Conservation (phyloP, 371 early-diverging fungal genomes). For the Mucor plumbeus region DNA sequence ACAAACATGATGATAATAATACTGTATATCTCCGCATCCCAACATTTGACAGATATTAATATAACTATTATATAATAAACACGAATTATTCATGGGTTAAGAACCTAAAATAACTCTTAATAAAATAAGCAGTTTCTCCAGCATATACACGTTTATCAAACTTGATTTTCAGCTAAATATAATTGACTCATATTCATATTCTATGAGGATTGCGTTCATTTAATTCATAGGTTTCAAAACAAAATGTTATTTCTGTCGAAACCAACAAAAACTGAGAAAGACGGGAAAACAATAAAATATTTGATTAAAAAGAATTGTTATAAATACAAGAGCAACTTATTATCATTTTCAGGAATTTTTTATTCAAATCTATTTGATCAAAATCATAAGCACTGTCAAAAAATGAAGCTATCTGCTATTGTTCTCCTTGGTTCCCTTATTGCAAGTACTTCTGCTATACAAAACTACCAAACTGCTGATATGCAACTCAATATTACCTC, state of each 20-base stretch:
- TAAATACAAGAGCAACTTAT: background rate
- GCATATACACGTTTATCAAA: background rate
- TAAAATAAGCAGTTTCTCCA: background rate
- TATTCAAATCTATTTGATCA: background rate
- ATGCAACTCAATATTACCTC: slow-evolving; percentile 20
- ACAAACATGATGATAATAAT: background rate
- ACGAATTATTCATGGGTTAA: too few species aligned
- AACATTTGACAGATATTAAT: background rate
- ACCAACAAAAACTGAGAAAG: background rate
- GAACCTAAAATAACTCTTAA: background rate
- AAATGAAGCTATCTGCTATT: slow-evolving; percentile 12
- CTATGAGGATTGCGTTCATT: background rate
- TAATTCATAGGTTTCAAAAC: background rate
- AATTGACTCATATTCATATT: background rate
- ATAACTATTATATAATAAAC: too few species aligned
- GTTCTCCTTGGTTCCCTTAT: background rate
- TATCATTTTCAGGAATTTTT: background rate
- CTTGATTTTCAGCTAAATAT: background rate
- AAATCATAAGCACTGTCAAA: background rate
- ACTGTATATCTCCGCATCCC: slow-evolving; percentile 3
- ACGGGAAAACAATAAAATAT: background rate
- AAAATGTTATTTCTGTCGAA: background rate
- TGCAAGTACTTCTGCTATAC: background rate
- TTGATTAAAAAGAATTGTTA: background rate
- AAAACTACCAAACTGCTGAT: slow-evolving; percentile 9